Base-by-base conservation (phyloP, 768 basidiomycete species). In the Lactarius quietus region DNA sequence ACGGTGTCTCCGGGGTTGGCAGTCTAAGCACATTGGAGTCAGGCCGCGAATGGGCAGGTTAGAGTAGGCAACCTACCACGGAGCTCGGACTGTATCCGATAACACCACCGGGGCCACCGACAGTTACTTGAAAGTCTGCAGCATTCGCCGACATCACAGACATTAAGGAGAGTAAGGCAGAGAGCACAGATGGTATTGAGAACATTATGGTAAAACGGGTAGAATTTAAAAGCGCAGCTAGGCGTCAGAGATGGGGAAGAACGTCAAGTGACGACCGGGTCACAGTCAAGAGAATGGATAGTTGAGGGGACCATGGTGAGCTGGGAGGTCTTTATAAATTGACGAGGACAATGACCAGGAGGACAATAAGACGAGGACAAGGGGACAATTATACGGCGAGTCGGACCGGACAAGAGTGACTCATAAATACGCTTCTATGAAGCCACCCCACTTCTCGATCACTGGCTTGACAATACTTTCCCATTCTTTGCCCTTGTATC, bases 371-470 rank as follows among this genome's bases (percentile, higher is more conserved):
- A 36, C 8, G 43, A 26, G 57, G 20, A 57, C 63, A 57, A 61
- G 12, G 48, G 18, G 54, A 35, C 28, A 45, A 59, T 23, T 20
- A 57, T 29, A 6, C 54, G 31, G 20, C 18, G 10, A 26, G 3
- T 20, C 53, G 29, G 39, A 6, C 31, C 45, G 41, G 12, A 18
- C 10, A 43, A 52, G 31, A 39, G 10, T 14, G 9, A 33, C 6
- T 62, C 45, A 74, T 15, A 75, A 57, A 67, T 75, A 78, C 0
- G 68, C 71, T 59, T 74, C 73, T n/a, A 84, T 78, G 65, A 90
- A 93, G 31, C 66, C 77, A 2, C 88, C 92, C 92, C 92, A 93
- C 58, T 84, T 84, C 72, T 89, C 84, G 58, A 93, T 83, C 6
- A 92, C 84, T 48, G 89, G 89, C 68, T 84, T 85, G 43, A 93